Evolutionary conservation across 2,329 filamentous ascomycete species (phyloP).

Genomic region (Cordyceps militaris): DNA sequence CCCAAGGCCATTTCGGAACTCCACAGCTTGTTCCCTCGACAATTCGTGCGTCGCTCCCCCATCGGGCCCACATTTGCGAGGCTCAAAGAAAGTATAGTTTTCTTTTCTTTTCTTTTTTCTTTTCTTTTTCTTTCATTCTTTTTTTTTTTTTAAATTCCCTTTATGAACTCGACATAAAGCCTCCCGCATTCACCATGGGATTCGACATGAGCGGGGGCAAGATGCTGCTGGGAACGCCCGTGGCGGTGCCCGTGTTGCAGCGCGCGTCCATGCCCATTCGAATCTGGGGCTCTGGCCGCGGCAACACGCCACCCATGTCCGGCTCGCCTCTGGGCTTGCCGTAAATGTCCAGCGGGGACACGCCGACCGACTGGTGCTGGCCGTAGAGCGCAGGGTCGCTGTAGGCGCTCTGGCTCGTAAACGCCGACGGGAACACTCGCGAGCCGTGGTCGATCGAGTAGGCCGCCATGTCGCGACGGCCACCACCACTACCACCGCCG

Average conservation of each 20-base stretch:
- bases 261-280: conserved; percentile 1
- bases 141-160: neutral
- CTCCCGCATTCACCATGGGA: neutral
- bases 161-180: neutral
- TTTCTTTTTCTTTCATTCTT: neutral
- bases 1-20: neutral
- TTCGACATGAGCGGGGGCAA: neutral
- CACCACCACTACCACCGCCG: neutral
- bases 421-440: neutral
- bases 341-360: neutral
- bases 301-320: conserved; percentile 1
- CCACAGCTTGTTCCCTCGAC: neutral
- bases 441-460: neutral
- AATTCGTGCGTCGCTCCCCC: neutral
- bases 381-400: neutral
- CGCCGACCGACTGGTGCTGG: neutral
- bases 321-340: neutral
- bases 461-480: neutral
- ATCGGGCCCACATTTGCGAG: neutral
- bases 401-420: neutral
- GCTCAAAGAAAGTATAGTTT: neutral
- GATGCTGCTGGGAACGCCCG: neutral
- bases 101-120: neutral
- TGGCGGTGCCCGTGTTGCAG: neutral
- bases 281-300: neutral